Evolutionary conservation across 257 asterid genomes (phyloP), one percentile per base, ranked within the genome.

Genomic region (Solanum arcanum): DNA sequence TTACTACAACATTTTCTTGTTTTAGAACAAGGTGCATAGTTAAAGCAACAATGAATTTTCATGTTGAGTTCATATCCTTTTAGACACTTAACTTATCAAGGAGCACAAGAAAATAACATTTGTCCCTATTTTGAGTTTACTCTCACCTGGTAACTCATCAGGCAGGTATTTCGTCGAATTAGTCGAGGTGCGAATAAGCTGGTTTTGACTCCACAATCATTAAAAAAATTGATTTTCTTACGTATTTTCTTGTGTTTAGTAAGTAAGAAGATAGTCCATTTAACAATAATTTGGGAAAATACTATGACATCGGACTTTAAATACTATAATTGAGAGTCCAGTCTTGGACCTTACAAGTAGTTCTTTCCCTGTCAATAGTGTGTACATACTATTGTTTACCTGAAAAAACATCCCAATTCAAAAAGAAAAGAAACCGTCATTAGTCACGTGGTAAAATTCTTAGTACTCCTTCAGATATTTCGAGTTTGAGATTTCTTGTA

Each of bases 311-410:
- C 62, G 10, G 62, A 52, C 62, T 52, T 52, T 21, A 52, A 52
- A 16, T 16, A 16, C 62, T 16, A 16, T 52, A 52, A 52, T 52
- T 18, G 64, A 56, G n/a, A 56, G 64, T 56, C 64, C 1, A 11
- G 5, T 56, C 64, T 56, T 0, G 2, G 11, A 10, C 0, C 64
- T 1, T 37, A 1, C 5, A 2, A 0, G 64, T 7, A 18, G n/a
- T 18, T 56, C 7, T 0, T 56, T 7, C 20, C n/a, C 11, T 3
- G 2, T 11, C 64, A 56, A 56, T 56, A 12, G 12, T 0, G n/a
- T 18, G n/a, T 18, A 7, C 64, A 56, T 56, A 7, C n/a, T 56
- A 56, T 56, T 56, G 66, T 56, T 56, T 56, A 20, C 66, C 0
- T 56, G 2, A 20, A 5, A 56, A 56, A 56, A 20, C 12, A 56